Evolutionary conservation across 768 basidiomycete species (phyloP).

Genomic region (Cystobasidium onofrii): DNA sequence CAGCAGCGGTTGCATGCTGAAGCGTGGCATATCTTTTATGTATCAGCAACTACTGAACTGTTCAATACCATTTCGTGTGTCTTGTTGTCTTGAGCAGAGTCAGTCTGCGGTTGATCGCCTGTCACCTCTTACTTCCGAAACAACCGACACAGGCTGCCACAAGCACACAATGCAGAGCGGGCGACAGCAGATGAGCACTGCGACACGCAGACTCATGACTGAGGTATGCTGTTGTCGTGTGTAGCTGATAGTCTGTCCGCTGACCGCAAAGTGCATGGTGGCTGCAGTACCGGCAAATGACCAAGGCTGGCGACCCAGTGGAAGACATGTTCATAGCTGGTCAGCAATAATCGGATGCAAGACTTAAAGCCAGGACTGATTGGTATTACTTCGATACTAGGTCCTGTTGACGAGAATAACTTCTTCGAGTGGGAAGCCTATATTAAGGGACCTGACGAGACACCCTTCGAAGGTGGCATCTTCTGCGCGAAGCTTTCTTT

Average conservation of each 20-base stretch:
- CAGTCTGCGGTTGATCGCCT: too few species aligned
- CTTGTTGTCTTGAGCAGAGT: too few species aligned
- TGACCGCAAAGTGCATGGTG: constrained; percentile 40
- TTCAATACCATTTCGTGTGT: too few species aligned
- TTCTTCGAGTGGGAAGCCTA: constrained; percentile 99
- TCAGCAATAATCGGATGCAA: constrained; percentile 45
- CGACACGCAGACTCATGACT: constrained; percentile 78
- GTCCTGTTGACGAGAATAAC: constrained; percentile 57
- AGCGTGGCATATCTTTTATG: neutral
- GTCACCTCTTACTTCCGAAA: too few species aligned
- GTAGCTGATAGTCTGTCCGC: constrained; percentile 75
- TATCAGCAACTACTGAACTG: too few species aligned
- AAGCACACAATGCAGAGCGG: neutral
- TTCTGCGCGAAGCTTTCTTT: constrained; percentile 88
- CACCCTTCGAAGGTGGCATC: constrained; percentile 68
- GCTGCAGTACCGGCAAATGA: constrained; percentile 46
- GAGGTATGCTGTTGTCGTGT: constrained; percentile 70
- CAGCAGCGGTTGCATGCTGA: neutral
- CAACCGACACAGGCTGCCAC: too few species aligned
- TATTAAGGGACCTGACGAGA: constrained; percentile 52
- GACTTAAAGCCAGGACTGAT: neutral
- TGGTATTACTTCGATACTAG: neutral
- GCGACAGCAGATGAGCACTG: constrained; percentile 51
- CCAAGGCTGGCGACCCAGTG: constrained; percentile 36
- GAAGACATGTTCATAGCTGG: constrained; percentile 96